phyloP scores from a whole-genome alignment of 2,329 filamentous ascomycete genomes.

The Fusarium chlamydosporum region DNA sequence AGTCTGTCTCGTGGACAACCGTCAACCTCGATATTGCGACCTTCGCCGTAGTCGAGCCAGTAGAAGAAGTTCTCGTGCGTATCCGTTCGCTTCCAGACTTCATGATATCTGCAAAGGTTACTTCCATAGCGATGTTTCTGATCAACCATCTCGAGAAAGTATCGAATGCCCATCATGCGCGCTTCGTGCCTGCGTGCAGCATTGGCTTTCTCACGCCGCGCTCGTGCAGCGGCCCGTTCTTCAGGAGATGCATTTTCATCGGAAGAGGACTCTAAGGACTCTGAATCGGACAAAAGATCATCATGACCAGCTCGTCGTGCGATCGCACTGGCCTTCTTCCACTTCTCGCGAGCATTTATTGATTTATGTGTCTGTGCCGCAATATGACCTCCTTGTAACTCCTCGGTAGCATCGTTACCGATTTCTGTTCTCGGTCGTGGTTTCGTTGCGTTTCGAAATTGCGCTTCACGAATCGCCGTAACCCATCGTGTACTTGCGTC shows the following conservation, averaged over 20 bases:
- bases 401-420: conserved; percentile 17
- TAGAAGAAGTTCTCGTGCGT: conserved; percentile 94
- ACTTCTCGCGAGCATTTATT: conserved; percentile 73
- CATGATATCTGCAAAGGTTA: conserved; percentile 85
- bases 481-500: conserved; percentile 80
- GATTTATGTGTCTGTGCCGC: conserved; percentile 38
- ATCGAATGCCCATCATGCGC: conserved; percentile 86
- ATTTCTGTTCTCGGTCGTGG: conserved; percentile 56
- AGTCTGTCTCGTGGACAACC: conserved; percentile 80
- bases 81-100: conserved; percentile 82
- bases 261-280: conserved; percentile 49
- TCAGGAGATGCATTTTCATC: conserved; percentile 55
- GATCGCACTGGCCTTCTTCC: conserved; percentile 80
- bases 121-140: conserved; percentile 89
- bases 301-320: conserved; percentile 80
- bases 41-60: conserved; percentile 89
- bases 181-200: conserved; percentile 74
- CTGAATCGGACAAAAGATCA: conserved; percentile 64
- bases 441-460: conserved; percentile 65
- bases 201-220: conserved; percentile 64
- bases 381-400: conserved; percentile 23
- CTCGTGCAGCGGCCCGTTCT: conserved; percentile 57
- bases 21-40: conserved; percentile 76
- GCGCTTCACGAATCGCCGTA: conserved; percentile 72
- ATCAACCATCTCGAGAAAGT: conserved; percentile 89